Evolutionary conservation across 75 land plant genomes (phyloP).

Genomic region (Pseudotsuga menziesii): DNA sequence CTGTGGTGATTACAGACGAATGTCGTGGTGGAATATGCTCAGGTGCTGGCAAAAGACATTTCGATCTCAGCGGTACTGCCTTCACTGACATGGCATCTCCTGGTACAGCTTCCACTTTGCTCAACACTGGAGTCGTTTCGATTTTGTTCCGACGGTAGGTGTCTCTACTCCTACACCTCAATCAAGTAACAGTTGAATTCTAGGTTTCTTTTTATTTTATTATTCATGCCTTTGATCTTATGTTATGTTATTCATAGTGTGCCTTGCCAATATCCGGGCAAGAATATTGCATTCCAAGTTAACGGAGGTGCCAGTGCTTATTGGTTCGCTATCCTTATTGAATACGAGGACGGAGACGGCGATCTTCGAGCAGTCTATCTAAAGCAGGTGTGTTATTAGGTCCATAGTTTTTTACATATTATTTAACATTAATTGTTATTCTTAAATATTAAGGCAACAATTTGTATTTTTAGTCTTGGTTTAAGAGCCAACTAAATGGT

Average conservation of each 20-base stretch:
- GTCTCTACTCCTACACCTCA: too few relatives aligned
- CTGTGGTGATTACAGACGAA: constrained; percentile 26
- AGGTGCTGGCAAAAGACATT: constrained; percentile 15
- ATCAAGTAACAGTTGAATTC: too few relatives aligned
- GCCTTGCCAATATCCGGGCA: constrained; percentile 56
- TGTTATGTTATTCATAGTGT: background rate
- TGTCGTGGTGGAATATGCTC: constrained; percentile 44
- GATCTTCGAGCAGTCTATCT: constrained; percentile 40
- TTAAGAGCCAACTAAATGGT: too few relatives aligned
- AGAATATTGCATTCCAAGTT: constrained; percentile 69
- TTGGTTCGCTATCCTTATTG: constrained; percentile 75
- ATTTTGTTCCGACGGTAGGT: background rate
- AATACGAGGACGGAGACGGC: constrained; percentile 14
- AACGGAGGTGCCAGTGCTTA: constrained; percentile 68
- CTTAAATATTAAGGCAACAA: too few relatives aligned
- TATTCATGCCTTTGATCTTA: too few relatives aligned
- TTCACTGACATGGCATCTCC: constrained; percentile 21
- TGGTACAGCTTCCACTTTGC: background rate
- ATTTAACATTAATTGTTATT: too few relatives aligned
- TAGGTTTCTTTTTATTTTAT: too few relatives aligned
- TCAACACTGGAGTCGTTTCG: background rate
- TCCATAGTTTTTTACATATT: too few relatives aligned
- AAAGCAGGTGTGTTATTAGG: background rate
- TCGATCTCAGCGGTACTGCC: constrained; percentile 38
- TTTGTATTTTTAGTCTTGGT: too few relatives aligned